phyloP scores from a whole-genome alignment of 2,329 filamentous ascomycete genomes.

The Fusarium xylarioides region DNA sequence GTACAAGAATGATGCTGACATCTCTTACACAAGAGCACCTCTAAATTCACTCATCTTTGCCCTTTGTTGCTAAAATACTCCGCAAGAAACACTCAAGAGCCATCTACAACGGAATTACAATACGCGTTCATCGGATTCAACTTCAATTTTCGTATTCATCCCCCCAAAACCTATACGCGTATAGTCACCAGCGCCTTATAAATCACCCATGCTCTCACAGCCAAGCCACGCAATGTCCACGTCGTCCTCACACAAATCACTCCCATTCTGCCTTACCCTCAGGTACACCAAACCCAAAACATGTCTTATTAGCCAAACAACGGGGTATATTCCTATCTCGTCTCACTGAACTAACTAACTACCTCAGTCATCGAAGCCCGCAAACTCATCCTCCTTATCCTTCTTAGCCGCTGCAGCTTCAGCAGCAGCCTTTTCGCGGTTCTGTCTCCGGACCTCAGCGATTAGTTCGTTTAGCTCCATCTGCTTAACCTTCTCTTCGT shows the following conservation, averaged over 20 bases:
- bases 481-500: conserved; percentile 71
- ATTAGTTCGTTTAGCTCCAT: conserved; percentile 72
- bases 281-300: background rate
- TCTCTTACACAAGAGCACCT: accelerated
- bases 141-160: conserved; percentile 30
- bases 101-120: background rate
- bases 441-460: conserved; percentile 68
- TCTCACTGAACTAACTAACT: conserved; percentile 25
- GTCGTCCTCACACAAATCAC: background rate
- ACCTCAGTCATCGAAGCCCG: conserved; percentile 64
- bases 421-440: conserved; percentile 53
- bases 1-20: background rate
- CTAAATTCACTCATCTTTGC: accelerated
- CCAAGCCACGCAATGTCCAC: background rate
- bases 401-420: conserved; percentile 43
- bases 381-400: conserved; percentile 62
- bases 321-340: conserved; percentile 46
- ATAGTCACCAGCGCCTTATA: background rate
- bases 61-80: background rate
- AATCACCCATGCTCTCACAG: background rate
- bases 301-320: background rate
- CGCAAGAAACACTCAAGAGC: background rate
- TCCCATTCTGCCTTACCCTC: background rate
- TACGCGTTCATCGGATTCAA: conserved; percentile 30
- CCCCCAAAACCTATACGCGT: conserved; percentile 21